Percentiles rank a stretch among this genome's conserved stretches.
phyloP scores from a whole-genome alignment of 352 stramenopile species.

The Phytopythium montanum region DNA sequence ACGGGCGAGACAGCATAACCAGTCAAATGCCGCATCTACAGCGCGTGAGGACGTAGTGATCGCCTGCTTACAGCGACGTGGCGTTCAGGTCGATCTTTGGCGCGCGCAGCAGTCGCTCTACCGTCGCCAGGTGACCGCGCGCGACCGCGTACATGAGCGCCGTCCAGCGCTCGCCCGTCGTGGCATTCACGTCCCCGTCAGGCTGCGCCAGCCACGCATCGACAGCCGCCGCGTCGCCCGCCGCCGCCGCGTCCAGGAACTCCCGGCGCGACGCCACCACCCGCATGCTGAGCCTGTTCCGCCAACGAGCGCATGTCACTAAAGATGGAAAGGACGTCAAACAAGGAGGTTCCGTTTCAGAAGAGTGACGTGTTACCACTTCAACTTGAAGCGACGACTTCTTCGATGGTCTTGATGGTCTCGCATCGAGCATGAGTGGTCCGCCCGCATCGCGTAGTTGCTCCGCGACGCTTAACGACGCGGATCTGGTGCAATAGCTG shows the following conservation, averaged over 20 bases:
- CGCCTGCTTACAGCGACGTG: conserved; percentile 39
- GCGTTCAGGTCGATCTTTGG: conserved; percentile 48
- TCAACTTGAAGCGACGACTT: background rate
- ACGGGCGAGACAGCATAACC: background rate
- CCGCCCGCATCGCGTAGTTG: too few relatives aligned
- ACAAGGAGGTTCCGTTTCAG: background rate
- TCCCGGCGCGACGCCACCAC: conserved; percentile 5
- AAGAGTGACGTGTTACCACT: background rate
- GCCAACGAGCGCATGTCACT: background rate
- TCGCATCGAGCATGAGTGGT: background rate
- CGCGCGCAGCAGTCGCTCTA: conserved; percentile 35
- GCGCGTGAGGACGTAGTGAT: background rate
- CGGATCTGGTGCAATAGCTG: too few relatives aligned
- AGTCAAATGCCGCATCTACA: background rate
- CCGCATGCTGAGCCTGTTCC: background rate
- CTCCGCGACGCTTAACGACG: too few relatives aligned
- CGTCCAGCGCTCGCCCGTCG: conserved; percentile 59
- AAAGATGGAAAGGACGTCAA: background rate
- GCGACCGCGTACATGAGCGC: conserved; percentile 65
- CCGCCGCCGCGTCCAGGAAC: conserved; percentile 51
- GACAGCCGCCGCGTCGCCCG: conserved; percentile 32
- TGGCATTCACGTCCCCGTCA: conserved; percentile 45
- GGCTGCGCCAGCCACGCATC: conserved; percentile 31
- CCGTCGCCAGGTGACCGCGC: conserved; percentile 36
- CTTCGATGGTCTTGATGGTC: background rate